Conservation (phyloP, 305 asterid genomes). For the Andrographis paniculata region DNA sequence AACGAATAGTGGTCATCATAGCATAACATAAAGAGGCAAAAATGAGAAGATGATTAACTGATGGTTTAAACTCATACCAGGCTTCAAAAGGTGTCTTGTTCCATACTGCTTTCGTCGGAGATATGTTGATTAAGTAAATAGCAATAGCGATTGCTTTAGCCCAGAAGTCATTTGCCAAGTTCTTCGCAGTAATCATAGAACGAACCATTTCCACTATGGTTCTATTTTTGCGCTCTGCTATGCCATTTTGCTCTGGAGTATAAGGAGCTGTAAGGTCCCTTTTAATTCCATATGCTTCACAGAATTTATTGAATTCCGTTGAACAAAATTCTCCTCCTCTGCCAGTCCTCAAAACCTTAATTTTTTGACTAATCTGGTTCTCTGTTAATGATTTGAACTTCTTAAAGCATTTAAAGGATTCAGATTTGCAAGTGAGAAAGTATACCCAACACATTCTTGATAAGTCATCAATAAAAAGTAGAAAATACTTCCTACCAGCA, state of each 20-base stretch:
- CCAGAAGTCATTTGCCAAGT: not conserved
- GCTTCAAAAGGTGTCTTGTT: not conserved
- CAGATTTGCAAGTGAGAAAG: not conserved
- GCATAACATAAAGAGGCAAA: not conserved
- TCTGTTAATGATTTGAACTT: not conserved
- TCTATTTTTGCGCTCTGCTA: too few species aligned
- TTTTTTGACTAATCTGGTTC: not conserved
- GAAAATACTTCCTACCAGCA: not conserved
- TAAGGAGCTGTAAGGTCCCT: too few species aligned
- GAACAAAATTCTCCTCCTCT: not conserved
- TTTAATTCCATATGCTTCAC: not conserved
- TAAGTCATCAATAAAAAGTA: not conserved
- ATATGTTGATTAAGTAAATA: not conserved
- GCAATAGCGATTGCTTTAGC: not conserved
- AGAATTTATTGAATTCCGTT: not conserved
- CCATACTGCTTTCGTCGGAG: not conserved
- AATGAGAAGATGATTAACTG: not conserved
- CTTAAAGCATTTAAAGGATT: not conserved
- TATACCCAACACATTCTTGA: not conserved
- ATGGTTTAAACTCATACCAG: not conserved
- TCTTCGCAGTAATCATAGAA: too few species aligned
- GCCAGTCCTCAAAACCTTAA: not conserved
- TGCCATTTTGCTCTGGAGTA: too few species aligned
- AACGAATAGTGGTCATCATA: not conserved
- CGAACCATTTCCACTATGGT: too few species aligned